phyloP scores from a whole-genome alignment of 768 basidiomycete genomes.

The Tricholoma hemisulphureum region DNA sequence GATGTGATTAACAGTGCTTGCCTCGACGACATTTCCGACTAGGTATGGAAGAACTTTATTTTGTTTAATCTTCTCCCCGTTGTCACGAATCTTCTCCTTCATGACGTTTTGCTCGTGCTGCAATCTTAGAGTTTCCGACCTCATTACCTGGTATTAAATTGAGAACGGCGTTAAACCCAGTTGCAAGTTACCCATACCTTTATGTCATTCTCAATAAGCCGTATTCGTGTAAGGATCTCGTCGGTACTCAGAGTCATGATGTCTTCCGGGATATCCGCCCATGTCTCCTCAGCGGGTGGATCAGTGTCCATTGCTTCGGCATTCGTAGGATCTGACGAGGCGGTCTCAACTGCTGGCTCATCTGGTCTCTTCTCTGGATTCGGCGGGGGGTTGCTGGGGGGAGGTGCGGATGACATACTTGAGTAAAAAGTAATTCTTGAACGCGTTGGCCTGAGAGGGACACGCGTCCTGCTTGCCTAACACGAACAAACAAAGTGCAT shows the following conservation, averaged over 20 bases:
- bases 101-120: conserved; percentile 94
- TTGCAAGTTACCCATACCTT: conserved; percentile 51
- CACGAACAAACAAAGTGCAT: conserved; percentile 35
- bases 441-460: conserved; percentile 35
- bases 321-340: conserved; percentile 31
- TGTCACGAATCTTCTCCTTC: conserved; percentile 99
- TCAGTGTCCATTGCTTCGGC: conserved; percentile 71
- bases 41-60: conserved; percentile 98
- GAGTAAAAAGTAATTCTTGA: conserved; percentile 15
- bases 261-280: conserved; percentile 90
- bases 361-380: conserved; percentile 57
- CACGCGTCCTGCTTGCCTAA: conserved; percentile 36
- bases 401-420: conserved; percentile 59
- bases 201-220: conserved; percentile 96
- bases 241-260: conserved; percentile 76
- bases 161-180: background rate
- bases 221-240: conserved; percentile 84
- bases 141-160: conserved; percentile 75
- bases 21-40: conserved; percentile 97
- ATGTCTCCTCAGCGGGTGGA: conserved; percentile 69
- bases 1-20: conserved; percentile 35
- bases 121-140: conserved; percentile 87
- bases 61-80: conserved; percentile 98
- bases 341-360: conserved; percentile 24
- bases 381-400: conserved; percentile 48